Evolutionary conservation across 2,329 filamentous ascomycete species (phyloP).

Genomic region (Xylaria sp.): DNA sequence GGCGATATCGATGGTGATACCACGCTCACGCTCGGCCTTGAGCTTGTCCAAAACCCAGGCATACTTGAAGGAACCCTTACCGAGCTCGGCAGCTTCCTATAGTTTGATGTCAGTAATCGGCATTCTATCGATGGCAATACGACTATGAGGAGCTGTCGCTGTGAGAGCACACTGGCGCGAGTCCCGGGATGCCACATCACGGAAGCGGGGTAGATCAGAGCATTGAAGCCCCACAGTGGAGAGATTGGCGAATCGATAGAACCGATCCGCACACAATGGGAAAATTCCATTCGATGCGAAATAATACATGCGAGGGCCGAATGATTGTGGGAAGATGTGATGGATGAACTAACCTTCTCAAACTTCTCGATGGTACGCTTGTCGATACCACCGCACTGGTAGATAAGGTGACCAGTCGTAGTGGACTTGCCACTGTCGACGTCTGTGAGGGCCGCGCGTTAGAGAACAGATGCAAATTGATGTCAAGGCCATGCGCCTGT

Average conservation of each 20-base stretch:
- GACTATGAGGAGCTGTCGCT: not conserved
- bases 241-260: conserved; percentile 3
- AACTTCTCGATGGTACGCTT: conserved; percentile 99
- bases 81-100: conserved; percentile 96
- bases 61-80: conserved; percentile 99
- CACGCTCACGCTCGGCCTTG: conserved; percentile 99
- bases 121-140: not conserved
- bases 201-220: conserved; percentile 30
- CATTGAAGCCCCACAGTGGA: conserved; percentile 28
- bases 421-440: conserved; percentile 48
- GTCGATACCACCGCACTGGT: conserved; percentile 99
- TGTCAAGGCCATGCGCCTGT: not conserved
- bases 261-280: conserved; percentile 8
- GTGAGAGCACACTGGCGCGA: not conserved
- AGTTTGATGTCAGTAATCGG: conserved; percentile 13
- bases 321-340: conserved; percentile 16
- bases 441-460: conserved; percentile 22
- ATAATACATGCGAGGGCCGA: conserved; percentile 25
- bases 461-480: conserved; percentile 3
- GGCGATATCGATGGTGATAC: conserved; percentile 99
- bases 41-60: conserved; percentile 99
- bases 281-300: conserved; percentile 14
- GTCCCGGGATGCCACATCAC: conserved; percentile 14
- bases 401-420: conserved; percentile 86
- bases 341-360: conserved; percentile 78